Base-by-base conservation (phyloP, 306 rosid species). In the Sphenostylis stenocarpa region DNA sequence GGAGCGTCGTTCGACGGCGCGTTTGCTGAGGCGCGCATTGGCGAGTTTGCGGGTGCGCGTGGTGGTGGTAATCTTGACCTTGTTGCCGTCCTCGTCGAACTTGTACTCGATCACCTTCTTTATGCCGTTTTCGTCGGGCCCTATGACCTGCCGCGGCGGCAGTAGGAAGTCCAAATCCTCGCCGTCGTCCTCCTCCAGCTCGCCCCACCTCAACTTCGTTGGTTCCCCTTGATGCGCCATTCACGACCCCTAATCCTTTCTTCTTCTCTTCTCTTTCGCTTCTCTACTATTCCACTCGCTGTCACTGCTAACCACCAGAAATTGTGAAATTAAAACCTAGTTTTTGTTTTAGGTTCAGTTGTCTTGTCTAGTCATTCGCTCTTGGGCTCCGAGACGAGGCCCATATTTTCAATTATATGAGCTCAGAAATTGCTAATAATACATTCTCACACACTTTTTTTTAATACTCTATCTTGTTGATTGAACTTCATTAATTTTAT, bases 81-180 rank as follows among this genome's bases (percentile, higher is more conserved):
- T 94, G 28, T 90, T 88, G 0, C 97, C 97, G 0, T 91, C 90
- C 0, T 91, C 97, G 44, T 88, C 89, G 78, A 91, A 94, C 63
- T 85, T 89, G 87, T 94, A 94, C 60, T 91, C 97, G 0, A 91
- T 84, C 0, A 84, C 85, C 75, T 63, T 91, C 89, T 94, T 91
- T 55, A 91, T 88, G 7, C 97, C 98, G 51, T 90, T 89, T 72
- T 85, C 91, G 77, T 94, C 92, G 0, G 98, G 98, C 0, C 97
- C 96, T n/a, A 90, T 90, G 5, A 89, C 87, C 84, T 91, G 93
- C 26, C 64, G 71, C 19, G 97, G 94, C 15, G 98, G 98, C 4
- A 94, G 81, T 14, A 94, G 82, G 63, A 91, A 94, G 71, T 89
- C 97, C 0, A 94, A 84, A 79, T 94, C 96, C 70, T 90, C 98